Base-by-base conservation (phyloP, 2,329 filamentous ascomycete species). In the Penicillium brasilianum region DNA sequence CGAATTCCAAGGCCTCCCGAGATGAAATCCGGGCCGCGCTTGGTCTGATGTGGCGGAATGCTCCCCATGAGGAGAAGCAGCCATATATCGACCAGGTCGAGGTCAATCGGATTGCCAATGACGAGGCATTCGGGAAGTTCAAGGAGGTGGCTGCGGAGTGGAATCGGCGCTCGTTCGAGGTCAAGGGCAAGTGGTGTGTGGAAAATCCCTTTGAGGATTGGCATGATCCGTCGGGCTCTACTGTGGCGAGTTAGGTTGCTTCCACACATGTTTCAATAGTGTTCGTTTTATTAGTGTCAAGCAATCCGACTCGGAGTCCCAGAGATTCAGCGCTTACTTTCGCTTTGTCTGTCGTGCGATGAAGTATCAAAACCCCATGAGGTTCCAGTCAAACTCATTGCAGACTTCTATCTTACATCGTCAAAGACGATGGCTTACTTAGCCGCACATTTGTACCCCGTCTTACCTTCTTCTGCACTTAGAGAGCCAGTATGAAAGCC, bases 31-130 rank as follows among this genome's bases (percentile, higher is more conserved):
- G 95, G 36, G 86, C 88, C 54, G 92, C 93, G 74, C 87, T 95
- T 10, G 93, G 93, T 30, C 89, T 90, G 72, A 93, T 95, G 88
- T 99, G 95, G 95, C 91, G 90, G 68, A 90, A 91, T 53, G 88
- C 91, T 0, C 78, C 83, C 1, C 82, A 87, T 6, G 90, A 90
- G 48, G 85, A 88, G 68, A 91, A 90, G 71, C 84, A 85, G 72
- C 93, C 93, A 0, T 98, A 91, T 71, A 85, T 93, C 52, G 88
- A 92, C 30, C 84, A 89, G 73, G 91, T 90, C 4, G 84, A 88
- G 57, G 83, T 84, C 55, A 89, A 92, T 67, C 93, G 93, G 74
- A 82, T 84, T 59, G 81, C 78, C 1, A 90, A 93, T 66, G 87
- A 87, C 50, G 82, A 83, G 53, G 82, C 84, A n/a, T 82, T 86